These are phyloP conservation scores for Xylaria bambusicola DNA, from an alignment of 495 filamentous ascomycete species.

Conservation along the genomic window DNA sequence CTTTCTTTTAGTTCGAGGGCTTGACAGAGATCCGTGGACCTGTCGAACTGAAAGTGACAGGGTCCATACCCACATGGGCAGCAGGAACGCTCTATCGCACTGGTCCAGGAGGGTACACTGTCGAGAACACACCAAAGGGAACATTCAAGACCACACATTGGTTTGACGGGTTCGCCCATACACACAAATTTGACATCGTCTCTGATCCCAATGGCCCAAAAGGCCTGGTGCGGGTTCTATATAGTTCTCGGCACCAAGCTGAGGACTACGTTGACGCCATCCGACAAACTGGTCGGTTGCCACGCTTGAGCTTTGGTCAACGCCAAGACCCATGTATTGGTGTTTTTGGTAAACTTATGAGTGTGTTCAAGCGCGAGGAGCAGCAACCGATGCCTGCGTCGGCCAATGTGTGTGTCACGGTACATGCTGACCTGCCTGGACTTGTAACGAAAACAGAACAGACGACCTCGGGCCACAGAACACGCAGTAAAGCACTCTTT, in stretches of 20 bases:
- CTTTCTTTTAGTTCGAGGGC: slow-evolving; percentile 43
- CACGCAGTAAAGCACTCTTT: slow-evolving; percentile 52
- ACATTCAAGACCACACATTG: slow-evolving; percentile 65
- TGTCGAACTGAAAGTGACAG: slow-evolving; percentile 39
- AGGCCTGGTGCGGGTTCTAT: slow-evolving; percentile 52
- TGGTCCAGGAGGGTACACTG: slow-evolving; percentile 63
- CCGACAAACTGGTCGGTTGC: slow-evolving; percentile 50
- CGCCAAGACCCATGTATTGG: slow-evolving; percentile 67
- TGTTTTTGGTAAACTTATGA: slow-evolving; percentile 67
- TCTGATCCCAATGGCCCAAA: slow-evolving; percentile 28
- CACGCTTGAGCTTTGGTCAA: slow-evolving; percentile 60
- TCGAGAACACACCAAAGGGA: slow-evolving; percentile 57
- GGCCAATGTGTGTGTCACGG: slow-evolving; percentile 60
- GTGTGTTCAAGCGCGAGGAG: slow-evolving; percentile 42
- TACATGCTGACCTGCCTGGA: slow-evolving; percentile 61
- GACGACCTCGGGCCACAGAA: slow-evolving; percentile 25
- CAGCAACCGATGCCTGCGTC: slow-evolving; percentile 27
- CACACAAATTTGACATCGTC: slow-evolving; percentile 70
- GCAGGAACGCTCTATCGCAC: slow-evolving; percentile 70
- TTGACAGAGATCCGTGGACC: slow-evolving; percentile 48
- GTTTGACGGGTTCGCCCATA: slow-evolving; percentile 80
- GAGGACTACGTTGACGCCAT: slow-evolving; percentile 59
- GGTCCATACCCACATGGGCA: slow-evolving; percentile 47
- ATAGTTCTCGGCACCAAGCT: slow-evolving; percentile 68
- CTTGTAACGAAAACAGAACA: slow-evolving; percentile 25